Conservation (phyloP, 441 rosid species). For the Syzygium malaccense region DNA sequence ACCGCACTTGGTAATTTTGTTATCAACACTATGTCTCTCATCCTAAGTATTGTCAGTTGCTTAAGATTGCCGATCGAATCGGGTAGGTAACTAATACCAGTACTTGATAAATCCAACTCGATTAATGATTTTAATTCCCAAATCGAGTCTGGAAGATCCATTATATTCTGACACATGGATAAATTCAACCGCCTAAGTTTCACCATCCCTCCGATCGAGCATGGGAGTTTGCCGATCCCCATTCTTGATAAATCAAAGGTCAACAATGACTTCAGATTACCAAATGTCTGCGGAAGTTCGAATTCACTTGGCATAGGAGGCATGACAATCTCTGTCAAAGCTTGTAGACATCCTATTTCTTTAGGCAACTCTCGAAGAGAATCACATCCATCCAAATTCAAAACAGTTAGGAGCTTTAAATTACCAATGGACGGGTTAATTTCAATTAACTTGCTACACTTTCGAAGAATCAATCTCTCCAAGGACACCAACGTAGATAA, state of each 20-base stretch:
- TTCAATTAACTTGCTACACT: not conserved
- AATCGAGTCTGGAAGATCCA: not conserved
- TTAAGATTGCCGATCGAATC: too few relatives aligned
- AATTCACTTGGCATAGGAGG: not conserved
- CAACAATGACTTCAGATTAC: not conserved
- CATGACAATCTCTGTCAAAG: not conserved
- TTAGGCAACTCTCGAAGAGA: not conserved
- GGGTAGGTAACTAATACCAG: too few relatives aligned
- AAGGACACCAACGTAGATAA: not conserved
- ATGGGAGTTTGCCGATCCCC: not conserved
- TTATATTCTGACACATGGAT: fast-evolving
- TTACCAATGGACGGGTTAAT: not conserved
- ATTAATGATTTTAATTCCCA: too few relatives aligned
- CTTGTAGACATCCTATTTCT: not conserved
- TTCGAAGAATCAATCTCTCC: not conserved
- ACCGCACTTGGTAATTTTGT: too few relatives aligned
- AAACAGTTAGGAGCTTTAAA: not conserved
- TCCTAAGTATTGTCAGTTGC: too few relatives aligned
- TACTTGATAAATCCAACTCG: too few relatives aligned
- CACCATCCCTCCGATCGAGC: not conserved
- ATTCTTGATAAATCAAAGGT: not conserved
- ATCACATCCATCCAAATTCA: not conserved
- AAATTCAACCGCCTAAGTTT: not conserved
- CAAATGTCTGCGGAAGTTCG: not conserved
- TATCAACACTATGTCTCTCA: too few relatives aligned